Base-by-base conservation (phyloP, 1,139 yeast species). In the Pneumocystis canis region DNA sequence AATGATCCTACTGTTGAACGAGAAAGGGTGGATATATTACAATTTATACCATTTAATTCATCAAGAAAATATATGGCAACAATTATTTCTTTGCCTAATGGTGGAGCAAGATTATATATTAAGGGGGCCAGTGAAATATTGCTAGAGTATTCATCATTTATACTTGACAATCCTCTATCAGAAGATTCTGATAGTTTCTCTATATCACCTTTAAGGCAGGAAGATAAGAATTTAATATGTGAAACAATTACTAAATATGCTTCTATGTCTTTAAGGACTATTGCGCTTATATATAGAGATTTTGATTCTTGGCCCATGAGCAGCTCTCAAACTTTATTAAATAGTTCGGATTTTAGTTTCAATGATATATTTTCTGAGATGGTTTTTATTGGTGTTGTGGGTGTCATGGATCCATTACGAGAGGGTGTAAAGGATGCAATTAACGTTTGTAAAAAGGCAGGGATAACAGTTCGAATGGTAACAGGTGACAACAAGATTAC, bases 101-200 rank as follows among this genome's bases (percentile, higher is more conserved):
- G 71, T 5, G 81, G 81, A 1, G 85, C 74, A 73, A 80, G 94
- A 65, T 76, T 89, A 63, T 84, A 82, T 66, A 78, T 87, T 66
- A 92, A 92, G 76, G 98, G 99, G 66, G 98, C 98, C 0, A 92
- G 97, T 0, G 99, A 92, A 75, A 82, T 90, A 65, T 79, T 92
- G 20, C 79, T 88, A 68, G 79, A 79, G 62, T 77, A 80, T 67
- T 87, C 96, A 73, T 30, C 71, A 16, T 53, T 56, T 32, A 54
- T 61, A n/a, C 56, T 64, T 30, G 59, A 61, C 18, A 64, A 63
- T 25, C 63, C 64, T 32, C 58, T 61, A 33, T 62, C 66, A 11
- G 79, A 66, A 66, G 31, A 47, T 9, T 72, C 71, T 69, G 76
- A 70, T 65, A 67, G 71, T 25, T 68, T 71, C 30, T 66, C 76